A percentile compares a stretch with the other conserved stretches of the same genome.
Evolutionary conservation across 2,329 filamentous ascomycete species (phyloP).

Genomic region (Lithohypha guttulata): DNA sequence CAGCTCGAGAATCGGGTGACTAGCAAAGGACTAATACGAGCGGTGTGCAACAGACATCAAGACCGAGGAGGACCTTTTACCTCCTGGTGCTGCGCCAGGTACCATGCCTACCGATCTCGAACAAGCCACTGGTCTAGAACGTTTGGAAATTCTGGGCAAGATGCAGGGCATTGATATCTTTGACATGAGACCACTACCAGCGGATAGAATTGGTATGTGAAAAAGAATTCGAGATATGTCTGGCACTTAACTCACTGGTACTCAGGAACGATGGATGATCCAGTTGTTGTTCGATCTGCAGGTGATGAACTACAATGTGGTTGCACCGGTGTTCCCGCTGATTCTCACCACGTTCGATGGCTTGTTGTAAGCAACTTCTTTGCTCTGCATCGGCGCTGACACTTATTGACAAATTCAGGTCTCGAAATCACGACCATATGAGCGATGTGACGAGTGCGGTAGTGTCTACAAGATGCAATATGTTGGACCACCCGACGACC

Average conservation of each 20-base stretch:
- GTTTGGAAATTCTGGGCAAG: constrained; percentile 97
- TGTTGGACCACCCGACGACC: constrained; percentile 66
- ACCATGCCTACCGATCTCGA: constrained; percentile 88
- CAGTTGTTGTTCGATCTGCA: constrained; percentile 79
- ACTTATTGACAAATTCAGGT: constrained; percentile 43
- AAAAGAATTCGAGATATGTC: no score
- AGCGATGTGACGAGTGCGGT: constrained; percentile 95
- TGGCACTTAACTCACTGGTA: no score
- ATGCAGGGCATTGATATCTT: constrained; percentile 98
- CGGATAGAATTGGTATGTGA: constrained; percentile 67
- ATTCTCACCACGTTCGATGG: constrained; percentile 87
- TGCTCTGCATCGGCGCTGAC: no score
- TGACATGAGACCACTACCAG: constrained; percentile 93
- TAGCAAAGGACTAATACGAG: background rate
- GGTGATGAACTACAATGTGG: constrained; percentile 95
- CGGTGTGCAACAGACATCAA: constrained; percentile 59
- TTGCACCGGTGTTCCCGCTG: constrained; percentile 87
- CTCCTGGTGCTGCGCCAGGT: constrained; percentile 70
- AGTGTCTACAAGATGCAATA: constrained; percentile 98
- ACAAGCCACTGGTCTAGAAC: constrained; percentile 93
- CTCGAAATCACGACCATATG: constrained; percentile 76
- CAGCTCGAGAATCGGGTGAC: constrained; percentile 8
- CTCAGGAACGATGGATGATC: constrained; percentile 80
- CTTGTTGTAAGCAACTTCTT: constrained; percentile 58
- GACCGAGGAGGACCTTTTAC: constrained; percentile 67